Base-by-base conservation (phyloP, 2,329 filamentous ascomycete species). In the Alternaria longipes region DNA sequence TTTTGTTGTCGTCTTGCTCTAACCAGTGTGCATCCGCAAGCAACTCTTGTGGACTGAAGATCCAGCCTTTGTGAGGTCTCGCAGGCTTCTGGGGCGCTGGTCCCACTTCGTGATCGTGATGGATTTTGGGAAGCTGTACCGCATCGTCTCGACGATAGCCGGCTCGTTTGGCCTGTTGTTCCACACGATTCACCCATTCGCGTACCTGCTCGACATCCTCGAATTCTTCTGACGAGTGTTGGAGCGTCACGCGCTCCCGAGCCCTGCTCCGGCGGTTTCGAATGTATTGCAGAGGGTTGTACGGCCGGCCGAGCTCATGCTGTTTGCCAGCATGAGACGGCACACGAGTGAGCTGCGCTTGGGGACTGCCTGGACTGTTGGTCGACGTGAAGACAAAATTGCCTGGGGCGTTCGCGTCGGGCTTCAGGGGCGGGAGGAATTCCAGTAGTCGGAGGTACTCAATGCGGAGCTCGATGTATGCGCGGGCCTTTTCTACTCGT, bases 241-340 rank as follows among this genome's bases (percentile, higher is more conserved):
- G 88, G 34, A 97, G 89, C 0, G 86, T 80, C 66, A 87, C 89
- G 41, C 92, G 87, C 79, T 96, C 92, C 16, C 94, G 87, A 26
- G 90, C 90, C 64, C 95, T 86, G 12, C 95, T 87, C 75, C 94
- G 94, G 49, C 94, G 87, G 74, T 99, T 98, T 20, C 95, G 90
- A 56, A 98, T 91, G 69, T 93, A 93, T 78, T 98, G 95, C 24
- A 99, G 81, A 5, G 94, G 95, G 75, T 99, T 97, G 76, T 98
- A 98, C 2, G 84, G 81, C 54, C 94, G 89, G 5, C 91, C 91
- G 8, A 90, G 77, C n/a, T 59, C 72, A 42, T 77, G 71, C 62
- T 76, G 76, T 62, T 70, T 76, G 66, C 70, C 78, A 28, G 72
- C 71, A 68, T 81, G 52, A 64, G 78, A 77, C 56, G 77, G 62